Evolutionary conservation across 2,329 filamentous ascomycete species (phyloP), one percentile per base, ranked within the genome.

Genomic region (Trichoderma sp.): DNA sequence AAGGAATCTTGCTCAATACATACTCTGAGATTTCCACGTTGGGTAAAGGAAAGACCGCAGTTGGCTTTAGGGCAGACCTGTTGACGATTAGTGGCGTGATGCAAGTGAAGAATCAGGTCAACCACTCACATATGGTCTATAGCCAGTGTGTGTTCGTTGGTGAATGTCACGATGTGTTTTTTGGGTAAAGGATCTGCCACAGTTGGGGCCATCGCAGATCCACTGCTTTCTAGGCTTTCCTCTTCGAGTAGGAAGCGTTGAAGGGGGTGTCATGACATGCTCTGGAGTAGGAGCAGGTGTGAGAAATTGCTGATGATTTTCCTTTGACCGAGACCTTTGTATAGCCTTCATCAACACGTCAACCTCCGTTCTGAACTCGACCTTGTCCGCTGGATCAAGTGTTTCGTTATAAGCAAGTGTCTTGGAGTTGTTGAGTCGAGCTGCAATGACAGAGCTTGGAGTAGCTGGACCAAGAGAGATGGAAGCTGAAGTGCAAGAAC

Each of bases 81-180:
- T 70, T 4, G 35, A n/a, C 35, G 60, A 73, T 78, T 70, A 80
- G 76, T 68, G 37, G 27, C 37, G 52, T 37, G 40, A 29, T 11
- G 14, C 13, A 71, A 8, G 66, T 63, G 13, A 70, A 24, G 14
- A n/a, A 49, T 49, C 55, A 27, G 35, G 4, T 21, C 37, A 33
- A 14, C 0, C 0, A 53, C 92, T 84, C 83, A 97, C 91, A 78
- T 95, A 97, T 70, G 95, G 95, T 78, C 94, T 96, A 66, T 92
- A 89, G 19, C 96, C 96, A 2, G 93, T 97, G 79, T 99, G 96
- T 5, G 92, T 91, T 72, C 94, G 87, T 57, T 88, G 89, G 79
- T 99, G 96, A 60, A 96, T 97, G 71, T 96, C 92, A 13, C 97
- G 86, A 75, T 98, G 95, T 1, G 94, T 97, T 81, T 95, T 97